Evolutionary conservation across 2,329 filamentous ascomycete genomes (phyloP), one percentile per base, ranked within the genome.

Genomic region (Colletotrichum cuscutae): DNA sequence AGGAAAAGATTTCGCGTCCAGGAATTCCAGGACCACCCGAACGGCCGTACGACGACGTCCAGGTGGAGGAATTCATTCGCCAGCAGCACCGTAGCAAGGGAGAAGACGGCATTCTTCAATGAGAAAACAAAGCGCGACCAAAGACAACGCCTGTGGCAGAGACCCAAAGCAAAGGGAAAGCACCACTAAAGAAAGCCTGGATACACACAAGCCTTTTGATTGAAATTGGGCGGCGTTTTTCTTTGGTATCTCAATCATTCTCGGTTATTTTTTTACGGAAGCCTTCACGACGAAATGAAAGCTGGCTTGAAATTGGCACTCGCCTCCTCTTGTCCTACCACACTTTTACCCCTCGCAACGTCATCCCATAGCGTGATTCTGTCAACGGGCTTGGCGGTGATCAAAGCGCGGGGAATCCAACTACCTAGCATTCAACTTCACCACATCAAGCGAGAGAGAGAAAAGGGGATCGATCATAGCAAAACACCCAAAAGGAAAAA

Each of bases 1-100:
- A 74, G 52, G 60, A 73, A 4, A 63, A 76, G 8, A 37, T 75
- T 2, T 65, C 70, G 6, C 32, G 77, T 11, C 72, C 79, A 1
- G 84, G 81, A 2, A 42, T 77, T 15, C 72, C 79, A 1, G 84
- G 82, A 3, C 84, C 84, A 15, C 87, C 86, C 3, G 76, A 83
- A 12, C 80, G 86, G 15, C 87, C 86, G 0, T 74, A 80, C 26
- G 83, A 89, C 67, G 87, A 89, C 74, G 65, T 77, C 5, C 83
- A 86, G 75, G 88, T 89, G 62, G 86, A 87, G 73, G 85, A 88
- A 32, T 89, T 89, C 72, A 79, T 89, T 37, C 82, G 85, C 62
- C 86, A 88, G 61, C 87, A 89, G 79, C 86, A 89, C 76, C 78
- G 83, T 52, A 89, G 87, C 78, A 85, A 83, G 72, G 80, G 76